Base-by-base conservation (phyloP, 2,329 filamentous ascomycete species). In the Beauveria pseudobassiana region DNA sequence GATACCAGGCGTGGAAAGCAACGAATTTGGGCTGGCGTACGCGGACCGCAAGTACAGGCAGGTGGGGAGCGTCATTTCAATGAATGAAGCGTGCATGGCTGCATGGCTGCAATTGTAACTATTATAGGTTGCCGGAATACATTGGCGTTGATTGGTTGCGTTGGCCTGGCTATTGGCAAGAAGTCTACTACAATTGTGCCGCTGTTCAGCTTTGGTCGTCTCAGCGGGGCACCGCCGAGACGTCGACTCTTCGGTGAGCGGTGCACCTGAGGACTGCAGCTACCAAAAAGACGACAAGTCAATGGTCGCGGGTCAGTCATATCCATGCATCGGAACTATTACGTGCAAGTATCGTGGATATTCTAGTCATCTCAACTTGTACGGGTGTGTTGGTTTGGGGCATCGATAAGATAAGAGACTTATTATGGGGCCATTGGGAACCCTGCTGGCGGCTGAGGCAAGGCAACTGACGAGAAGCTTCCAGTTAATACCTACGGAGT, bases 31-130 rank as follows among this genome's bases (percentile, higher is more conserved):
- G 18, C 69, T 83, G 65, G 70, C 78, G 24, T 82, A 83, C 69
- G 77, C 78, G 52, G 77, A 83, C 70, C 71, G 80, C 61, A 74
- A 68, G 64, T 83, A 82, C 65, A 74, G 80, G 52, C 74, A 74
- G 62, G 66, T 80, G 22, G 78, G 78, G 14, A 67, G 66, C 3
- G 70, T 72, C 10, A 72, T 79, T 62, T 52, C 5, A 57, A 61
- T 22, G 57, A 59, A 3, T 59, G 58, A 34, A 22, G 20, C 24
- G 22, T n/a, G 30, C 30, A 42, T 28, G 14, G 26, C 5, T 38
- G 34, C 20, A 38, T 26, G 34, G 34, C 12, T 45, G 40, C 5
- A 26, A 20, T 49, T 51, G 30, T 34, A 51, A 1, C 20, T 20
- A 45, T 42, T 18, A 14, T 16, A 14, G 34, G 12, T 16, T 16